Evolutionary conservation across 139 green algal genomes (phyloP), one percentile per base, ranked within the genome.

Genomic region (Chlorokybus atmophyticus): DNA sequence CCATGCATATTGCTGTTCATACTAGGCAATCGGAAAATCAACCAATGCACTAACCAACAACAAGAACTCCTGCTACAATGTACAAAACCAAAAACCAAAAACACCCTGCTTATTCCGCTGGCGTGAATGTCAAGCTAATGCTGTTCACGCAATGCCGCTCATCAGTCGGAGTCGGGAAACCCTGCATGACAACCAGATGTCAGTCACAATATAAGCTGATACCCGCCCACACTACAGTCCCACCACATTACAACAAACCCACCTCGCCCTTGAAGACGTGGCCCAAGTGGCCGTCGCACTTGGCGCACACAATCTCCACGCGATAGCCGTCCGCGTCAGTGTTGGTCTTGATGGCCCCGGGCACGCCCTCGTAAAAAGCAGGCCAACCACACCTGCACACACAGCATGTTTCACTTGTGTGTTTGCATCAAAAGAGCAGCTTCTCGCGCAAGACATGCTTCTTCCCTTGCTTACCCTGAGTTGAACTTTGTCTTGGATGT

Each of bases 101-200:
- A n/a, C n/a, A n/a, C n/a, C n/a, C n/a, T n/a, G n/a, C n/a, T n/a
- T 44, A 44, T 44, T 44, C 35, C 35, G 35, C 35, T 10, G 35
- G 35, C 35, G 35, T 61, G 44, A 75, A 80, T 69, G 89, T 93
- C 42, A 97, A 58, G 23, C 60, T 82, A 2, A 88, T 57, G 26
- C 57, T 82, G 71, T 97, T 97, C 26, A 97, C 90, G 60, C 90
- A 97, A 66, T 97, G 90, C 3, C 90, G 57, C 57, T 82, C 62
- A 65, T 95, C 74, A 0, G 82, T 95, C 10, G 87, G 82, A 0
- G 85, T 96, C 19, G 67, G 68, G 62, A 96, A 93, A n/a, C 85
- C 83, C 76, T 94, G 38, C 14, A 44, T 44, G 14, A 44, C 38
- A 44, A 44, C 38, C 38, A 17, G 38, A 44, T 44, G 38, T 23